Conservation (phyloP, 257 asterid species). For the Solanum habrochaites region DNA sequence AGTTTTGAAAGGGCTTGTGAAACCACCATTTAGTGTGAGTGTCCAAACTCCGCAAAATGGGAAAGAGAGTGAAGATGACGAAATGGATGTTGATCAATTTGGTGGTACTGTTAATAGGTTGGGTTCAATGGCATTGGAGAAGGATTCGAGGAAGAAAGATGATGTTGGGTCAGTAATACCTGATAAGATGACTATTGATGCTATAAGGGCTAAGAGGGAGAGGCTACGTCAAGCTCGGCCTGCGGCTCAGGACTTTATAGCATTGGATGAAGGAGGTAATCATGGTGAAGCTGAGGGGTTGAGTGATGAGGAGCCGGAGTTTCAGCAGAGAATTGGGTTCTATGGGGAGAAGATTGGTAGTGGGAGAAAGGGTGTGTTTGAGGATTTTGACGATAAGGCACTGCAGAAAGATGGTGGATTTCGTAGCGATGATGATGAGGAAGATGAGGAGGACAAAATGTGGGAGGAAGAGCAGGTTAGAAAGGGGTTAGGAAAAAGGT, state of each 20-base stretch:
- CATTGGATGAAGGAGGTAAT: constrained; percentile 91
- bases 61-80: constrained; percentile 22
- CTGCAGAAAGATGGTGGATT: constrained; percentile 30
- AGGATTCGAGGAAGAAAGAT: constrained; percentile 21
- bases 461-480: constrained; percentile 99
- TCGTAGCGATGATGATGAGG: constrained; percentile 27
- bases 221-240: constrained; percentile 70
- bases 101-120: constrained; percentile 16
- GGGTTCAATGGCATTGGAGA: constrained; percentile 34
- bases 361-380: constrained; percentile 80
- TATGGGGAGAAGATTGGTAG: constrained; percentile 56
- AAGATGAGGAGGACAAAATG: constrained; percentile 86
- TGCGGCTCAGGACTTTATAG: constrained; percentile 76
- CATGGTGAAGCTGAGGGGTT: constrained; percentile 94
- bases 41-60: constrained; percentile 11
- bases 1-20: constrained; percentile 67
- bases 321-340: constrained; percentile 74
- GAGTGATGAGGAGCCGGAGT: constrained; percentile 97
- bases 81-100: constrained; percentile 9
- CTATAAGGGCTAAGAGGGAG: constrained; percentile 82
- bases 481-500: constrained; percentile 85
- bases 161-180: constrained; percentile 32
- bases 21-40: constrained; percentile 38
- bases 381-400: constrained; percentile 55
- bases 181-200: constrained; percentile 66